Base-by-base conservation (phyloP, 371 early-diverging fungal genomes). In the Mucor piriformis region DNA sequence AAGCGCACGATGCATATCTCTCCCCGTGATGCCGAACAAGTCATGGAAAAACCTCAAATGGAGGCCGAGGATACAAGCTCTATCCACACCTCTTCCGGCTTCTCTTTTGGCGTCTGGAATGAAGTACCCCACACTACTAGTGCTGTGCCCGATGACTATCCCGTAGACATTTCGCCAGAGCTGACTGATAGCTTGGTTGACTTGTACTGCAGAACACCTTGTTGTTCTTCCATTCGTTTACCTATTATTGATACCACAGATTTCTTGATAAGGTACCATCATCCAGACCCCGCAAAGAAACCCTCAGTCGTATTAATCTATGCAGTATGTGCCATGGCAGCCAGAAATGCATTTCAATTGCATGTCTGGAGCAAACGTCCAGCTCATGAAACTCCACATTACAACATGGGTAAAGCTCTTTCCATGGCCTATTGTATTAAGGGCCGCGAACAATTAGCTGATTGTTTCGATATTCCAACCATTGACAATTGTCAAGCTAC, bases 261-360 rank as follows among this genome's bases (percentile, higher is more conserved):
- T 10, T 67, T 79, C 12, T 37, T 71, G 46, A 48, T 32, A 20
- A 72, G 76, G 5, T 74, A 76, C 52, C 52, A 44, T 15, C 50
- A 64, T 32, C 54, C 66, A 6, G 68, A 69, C 50, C 42, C 48
- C 3, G 24, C 23, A 10, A 61, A 67, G 18, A 68, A 57, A 15
- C 79, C 79, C 4, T 58, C 75, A 3, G 57, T 50, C 12, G 61
- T 79, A 10, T 57, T 76, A 7, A 50, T 72, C 7, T 79, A 76
- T 58, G 73, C 79, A 8, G 54, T 79, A 23, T 79, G 79, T 38
- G 76, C 76, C 20, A 79, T 79, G 76, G 65, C 79, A 12, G 76
- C 79, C 3, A 62, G 79, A 13, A 79, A 76, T 50, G 76, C 79
- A 13, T 79, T 79, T 38, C 79, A 79, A 34, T 34, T 79, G n/a